Base-by-base conservation (phyloP, 2,329 filamentous ascomycete genomes). In the Achaetomium macrosporum region DNA sequence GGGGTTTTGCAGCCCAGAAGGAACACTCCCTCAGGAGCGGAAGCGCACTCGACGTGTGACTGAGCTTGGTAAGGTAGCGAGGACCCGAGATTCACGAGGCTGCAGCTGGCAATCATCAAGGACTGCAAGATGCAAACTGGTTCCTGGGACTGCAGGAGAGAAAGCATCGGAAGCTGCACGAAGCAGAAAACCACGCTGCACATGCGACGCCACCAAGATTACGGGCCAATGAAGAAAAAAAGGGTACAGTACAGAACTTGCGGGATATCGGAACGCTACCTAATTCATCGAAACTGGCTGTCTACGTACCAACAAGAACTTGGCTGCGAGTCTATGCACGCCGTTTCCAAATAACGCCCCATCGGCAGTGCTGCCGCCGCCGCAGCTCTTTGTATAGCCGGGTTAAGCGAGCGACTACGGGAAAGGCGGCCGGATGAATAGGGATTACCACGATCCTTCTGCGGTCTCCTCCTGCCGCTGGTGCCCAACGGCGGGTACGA, bases 371-470 rank as follows among this genome's bases (percentile, higher is more conserved):
- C 17, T 35, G 42, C 42, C 35, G 42, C 42, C 42, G 29, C 37
- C 42, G 17, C 42, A 17, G 19, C 33, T 17, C 37, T 43, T 25
- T 35, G 51, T 44, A 53, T 53, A 53, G 40, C 51, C 45, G 51
- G 51, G 45, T 43, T 53, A 48, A 48, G 45, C 51, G 45, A 53
- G 51, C 33, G 44, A 30, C 16, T 10, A 30, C 43, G 43, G 50
- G 16, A 33, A 44, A 39, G 36, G 33, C 45, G 25, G 45, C 51
- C 45, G 45, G 51, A 36, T 53, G 42, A 54, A 50, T 44, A 15
- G 19, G 31, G 2, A 12, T 16, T 35, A 9, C 30, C 13, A 25
- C 20, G 47, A 44, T 45, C 31, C 43, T 42, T 8, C 49, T 19
- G 6, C 43, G 9, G 12, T 42, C 42, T 25, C 30, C 17, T 37